Evolutionary conservation across 176 grass and related monocot genomes (phyloP).

Genomic region (Hsuehochloa calcarea): DNA sequence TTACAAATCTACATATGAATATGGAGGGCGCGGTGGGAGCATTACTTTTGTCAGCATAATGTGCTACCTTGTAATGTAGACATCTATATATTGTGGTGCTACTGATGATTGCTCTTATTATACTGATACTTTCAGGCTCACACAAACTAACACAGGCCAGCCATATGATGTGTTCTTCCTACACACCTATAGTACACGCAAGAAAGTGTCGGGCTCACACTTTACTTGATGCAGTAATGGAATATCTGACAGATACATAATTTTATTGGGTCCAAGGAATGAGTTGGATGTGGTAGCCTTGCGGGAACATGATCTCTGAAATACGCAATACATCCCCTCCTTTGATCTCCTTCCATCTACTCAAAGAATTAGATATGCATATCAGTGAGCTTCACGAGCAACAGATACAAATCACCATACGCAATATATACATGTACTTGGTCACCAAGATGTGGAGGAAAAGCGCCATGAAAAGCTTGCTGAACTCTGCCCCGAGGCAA

Average conservation of each 20-base stretch:
- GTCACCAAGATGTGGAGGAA: conserved; percentile 33
- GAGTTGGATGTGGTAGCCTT: conserved; percentile 27
- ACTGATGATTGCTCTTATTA: neutral
- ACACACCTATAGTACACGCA: neutral
- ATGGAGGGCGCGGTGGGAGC: neutral
- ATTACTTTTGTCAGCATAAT: neutral
- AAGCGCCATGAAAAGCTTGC: conserved; percentile 22
- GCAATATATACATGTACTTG: conserved; percentile 14
- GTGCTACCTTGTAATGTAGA: neutral
- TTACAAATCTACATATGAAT: neutral
- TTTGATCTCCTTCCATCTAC: conserved; percentile 23
- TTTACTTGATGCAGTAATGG: neutral
- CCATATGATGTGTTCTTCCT: neutral
- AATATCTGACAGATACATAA: neutral
- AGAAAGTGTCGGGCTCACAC: neutral
- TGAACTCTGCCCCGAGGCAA: conserved; percentile 27
- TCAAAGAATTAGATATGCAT: neutral
- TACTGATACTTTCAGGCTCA: neutral
- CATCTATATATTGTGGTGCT: neutral
- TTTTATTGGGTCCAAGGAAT: neutral
- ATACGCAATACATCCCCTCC: conserved; percentile 17
- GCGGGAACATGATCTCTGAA: conserved; percentile 17
- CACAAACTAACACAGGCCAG: neutral
- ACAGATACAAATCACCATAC: neutral
- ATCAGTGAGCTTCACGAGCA: neutral